phyloP scores from a whole-genome alignment of 768 basidiomycete species.

The Boletus speciosus region DNA sequence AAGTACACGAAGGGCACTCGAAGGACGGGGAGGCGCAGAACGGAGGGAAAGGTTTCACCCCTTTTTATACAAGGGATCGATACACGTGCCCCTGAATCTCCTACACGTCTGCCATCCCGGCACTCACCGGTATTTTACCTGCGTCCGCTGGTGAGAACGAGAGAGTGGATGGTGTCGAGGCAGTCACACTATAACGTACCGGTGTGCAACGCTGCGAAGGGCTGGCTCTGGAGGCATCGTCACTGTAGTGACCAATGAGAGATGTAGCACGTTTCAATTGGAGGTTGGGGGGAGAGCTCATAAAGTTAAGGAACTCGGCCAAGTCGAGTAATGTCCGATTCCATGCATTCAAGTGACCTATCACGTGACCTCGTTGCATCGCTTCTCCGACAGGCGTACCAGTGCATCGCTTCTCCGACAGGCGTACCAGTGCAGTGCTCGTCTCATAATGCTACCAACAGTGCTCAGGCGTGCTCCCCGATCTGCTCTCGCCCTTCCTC shows the following conservation, averaged over 20 bases:
- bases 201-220: neutral
- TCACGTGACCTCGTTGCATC: neutral
- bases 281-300: no score
- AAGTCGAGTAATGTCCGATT: no score
- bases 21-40: neutral
- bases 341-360: neutral
- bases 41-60: neutral
- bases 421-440: no score
- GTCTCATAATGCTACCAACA: conserved; percentile 14
- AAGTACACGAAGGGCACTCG: neutral
- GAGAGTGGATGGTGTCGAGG: neutral
- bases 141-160: neutral
- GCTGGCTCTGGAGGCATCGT: no score
- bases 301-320: neutral
- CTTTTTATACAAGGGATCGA: conserved; percentile 16
- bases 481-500: neutral
- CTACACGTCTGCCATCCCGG: neutral
- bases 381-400: no score
- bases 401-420: no score
- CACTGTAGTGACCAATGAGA: neutral
- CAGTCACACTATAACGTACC: neutral
- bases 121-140: conserved; percentile 4
- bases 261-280: neutral
- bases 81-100: conserved; percentile 16
- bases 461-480: conserved; percentile 5